Percentiles rank a stretch among this genome's conserved stretches.
Evolutionary conservation across 306 rosid genomes (phyloP).

Genomic region (Psophocarpus tetragonolobus): DNA sequence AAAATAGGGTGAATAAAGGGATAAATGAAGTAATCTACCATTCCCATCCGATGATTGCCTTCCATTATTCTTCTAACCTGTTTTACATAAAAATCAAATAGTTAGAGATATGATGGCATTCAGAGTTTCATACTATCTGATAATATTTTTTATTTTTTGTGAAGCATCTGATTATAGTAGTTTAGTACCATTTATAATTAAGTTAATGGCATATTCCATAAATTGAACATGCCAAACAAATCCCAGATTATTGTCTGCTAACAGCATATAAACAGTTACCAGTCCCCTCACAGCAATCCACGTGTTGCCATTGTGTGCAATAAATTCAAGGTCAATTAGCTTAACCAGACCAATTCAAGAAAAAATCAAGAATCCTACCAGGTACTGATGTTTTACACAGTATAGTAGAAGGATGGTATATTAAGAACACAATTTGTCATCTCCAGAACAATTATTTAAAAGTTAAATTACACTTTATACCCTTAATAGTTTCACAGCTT

Average conservation of each 20-base stretch:
- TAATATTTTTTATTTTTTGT: too few relatives aligned
- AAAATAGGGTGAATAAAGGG: constrained; percentile 27
- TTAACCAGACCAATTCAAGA: constrained; percentile 8
- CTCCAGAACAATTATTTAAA: background rate
- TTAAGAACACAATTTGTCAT: constrained; percentile 9
- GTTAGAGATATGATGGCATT: constrained; percentile 19
- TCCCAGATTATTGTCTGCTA: background rate
- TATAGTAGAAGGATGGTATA: background rate
- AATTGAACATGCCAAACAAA: constrained; percentile 23
- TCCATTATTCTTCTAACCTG: constrained; percentile 98
- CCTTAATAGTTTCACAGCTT: background rate
- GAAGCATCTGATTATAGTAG: constrained; percentile 15
- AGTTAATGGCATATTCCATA: constrained; percentile 9
- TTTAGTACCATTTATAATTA: background rate
- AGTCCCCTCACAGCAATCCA: background rate
- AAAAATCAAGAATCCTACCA: background rate
- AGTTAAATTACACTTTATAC: background rate
- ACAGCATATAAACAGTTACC: constrained; percentile 12
- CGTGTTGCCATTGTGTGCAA: constrained; percentile 10
- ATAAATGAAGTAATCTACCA: constrained; percentile 65
- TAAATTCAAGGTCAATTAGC: constrained; percentile 19
- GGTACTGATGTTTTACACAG: constrained; percentile 18
- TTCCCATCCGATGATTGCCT: constrained; percentile 99
- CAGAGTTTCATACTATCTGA: constrained; percentile 29
- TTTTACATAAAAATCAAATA: constrained; percentile 18